Evolutionary conservation across 352 stramenopile species (phyloP), one percentile per base, ranked within the genome.

Genomic region (Pythium plurisporium): DNA sequence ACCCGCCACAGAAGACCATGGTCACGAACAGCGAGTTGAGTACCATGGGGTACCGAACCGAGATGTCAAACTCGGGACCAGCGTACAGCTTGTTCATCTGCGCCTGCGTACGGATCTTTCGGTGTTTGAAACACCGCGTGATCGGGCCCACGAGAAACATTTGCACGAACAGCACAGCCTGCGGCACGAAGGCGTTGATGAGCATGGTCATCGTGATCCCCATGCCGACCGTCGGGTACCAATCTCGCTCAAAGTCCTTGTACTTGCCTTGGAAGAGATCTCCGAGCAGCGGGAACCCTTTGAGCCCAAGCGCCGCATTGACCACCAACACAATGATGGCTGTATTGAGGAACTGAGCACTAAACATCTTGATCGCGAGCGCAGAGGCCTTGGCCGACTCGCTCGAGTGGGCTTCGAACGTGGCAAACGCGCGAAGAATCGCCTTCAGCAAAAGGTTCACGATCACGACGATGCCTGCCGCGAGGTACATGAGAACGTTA

Each of bases 21-120:
- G 86, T 93, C 40, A 95, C 83, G 46, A 91, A 91, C 17, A 94
- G 62, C 27, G 79, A 91, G 52, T 93, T 95, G 33, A 94, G 74
- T 29, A 95, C 65, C 66, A 91, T 73, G 4, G 86, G 84, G 61
- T 95, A 95, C 26, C 82, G 73, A 34, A 93, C 59, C 10, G 82
- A 79, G 46, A 93, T 82, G 41, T 92, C 76, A 44, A 95, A 94
- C 11, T 62, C 29, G 7, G 80, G 82, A 0, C 80, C 83, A 0
- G 80, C 78, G 51, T 91, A 95, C 37, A 92, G 51, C 61, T 79
- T 69, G 53, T 91, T 79, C 80, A 95, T 92, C 25, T 81, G 68
- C 20, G 81, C 64, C 45, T 93, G 83, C 5, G 83, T 92, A 5
- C 84, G 73, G 10, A 90, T 65, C 10, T n/a, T n/a, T n/a, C n/a